Conservation (phyloP, 2,329 filamentous ascomycete species). For the Arthrobotrys megalospora region DNA sequence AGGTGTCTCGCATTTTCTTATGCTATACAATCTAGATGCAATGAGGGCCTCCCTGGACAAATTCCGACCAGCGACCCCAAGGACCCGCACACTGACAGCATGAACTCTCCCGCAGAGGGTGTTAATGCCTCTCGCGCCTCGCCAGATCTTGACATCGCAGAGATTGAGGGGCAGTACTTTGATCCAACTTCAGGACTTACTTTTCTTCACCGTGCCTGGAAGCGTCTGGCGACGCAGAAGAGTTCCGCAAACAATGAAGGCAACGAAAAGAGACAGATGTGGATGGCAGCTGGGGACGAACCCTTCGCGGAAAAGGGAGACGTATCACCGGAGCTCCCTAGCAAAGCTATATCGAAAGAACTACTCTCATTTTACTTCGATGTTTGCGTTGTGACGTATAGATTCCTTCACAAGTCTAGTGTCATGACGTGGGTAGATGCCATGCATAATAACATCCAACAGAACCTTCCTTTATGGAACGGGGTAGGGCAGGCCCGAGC, state of each 20-base stretch:
- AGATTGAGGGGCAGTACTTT: slow-evolving; percentile 73
- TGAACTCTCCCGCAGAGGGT: slow-evolving; percentile 35
- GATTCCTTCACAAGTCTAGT: slow-evolving; percentile 73
- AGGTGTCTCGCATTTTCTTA: not conserved
- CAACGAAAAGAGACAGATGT: slow-evolving; percentile 65
- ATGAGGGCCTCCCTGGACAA: not conserved
- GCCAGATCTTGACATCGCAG: slow-evolving; percentile 70
- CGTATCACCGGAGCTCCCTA: slow-evolving; percentile 67
- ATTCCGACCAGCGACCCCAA: not conserved
- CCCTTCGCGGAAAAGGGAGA: slow-evolving; percentile 68
- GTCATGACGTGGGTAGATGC: slow-evolving; percentile 70
- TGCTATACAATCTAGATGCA: not conserved
- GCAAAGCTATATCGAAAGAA: slow-evolving; percentile 67
- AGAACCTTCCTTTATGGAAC: slow-evolving; percentile 67
- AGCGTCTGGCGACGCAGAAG: slow-evolving; percentile 75
- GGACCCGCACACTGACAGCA: slow-evolving; percentile 10
- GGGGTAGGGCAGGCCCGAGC: slow-evolving; percentile 69
- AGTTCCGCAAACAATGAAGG: slow-evolving; percentile 68
- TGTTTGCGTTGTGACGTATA: slow-evolving; percentile 74
- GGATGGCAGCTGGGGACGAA: slow-evolving; percentile 71
- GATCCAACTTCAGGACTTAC: slow-evolving; percentile 72
- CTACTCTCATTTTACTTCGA: slow-evolving; percentile 74
- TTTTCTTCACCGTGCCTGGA: slow-evolving; percentile 78
- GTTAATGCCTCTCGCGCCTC: slow-evolving; percentile 66
- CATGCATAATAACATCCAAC: slow-evolving; percentile 67